A percentile compares a stretch with the other conserved stretches of the same genome.
These are phyloP conservation scores for Aspergillus ellipticus DNA, from an alignment of 495 filamentous ascomycete species.

Conservation along the genomic window DNA sequence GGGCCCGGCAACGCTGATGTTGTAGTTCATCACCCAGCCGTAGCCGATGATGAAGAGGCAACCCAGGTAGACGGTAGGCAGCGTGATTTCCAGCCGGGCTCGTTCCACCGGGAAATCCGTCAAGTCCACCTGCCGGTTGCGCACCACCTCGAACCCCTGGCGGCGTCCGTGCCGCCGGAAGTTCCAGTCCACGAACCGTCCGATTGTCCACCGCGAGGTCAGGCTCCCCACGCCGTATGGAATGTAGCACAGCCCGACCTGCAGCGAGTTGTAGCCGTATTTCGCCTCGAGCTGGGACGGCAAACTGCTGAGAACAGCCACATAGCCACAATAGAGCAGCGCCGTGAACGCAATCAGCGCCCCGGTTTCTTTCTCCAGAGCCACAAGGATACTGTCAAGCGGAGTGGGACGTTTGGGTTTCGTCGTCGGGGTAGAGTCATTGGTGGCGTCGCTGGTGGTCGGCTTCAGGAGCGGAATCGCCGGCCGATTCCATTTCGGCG, in stretches of 20 bases:
- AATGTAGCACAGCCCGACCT: constrained; percentile 49
- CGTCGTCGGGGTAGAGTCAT: background rate
- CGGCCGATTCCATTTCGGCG: constrained; percentile 9
- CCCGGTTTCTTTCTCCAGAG: constrained; percentile 51
- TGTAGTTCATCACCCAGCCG: constrained; percentile 22
- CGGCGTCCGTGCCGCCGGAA: constrained; percentile 39
- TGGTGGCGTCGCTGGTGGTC: too few relatives aligned
- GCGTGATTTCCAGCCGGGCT: constrained; percentile 54
- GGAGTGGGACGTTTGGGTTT: constrained; percentile 69
- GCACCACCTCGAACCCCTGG: constrained; percentile 44
- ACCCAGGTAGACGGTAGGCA: constrained; percentile 16
- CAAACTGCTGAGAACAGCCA: constrained; percentile 38
- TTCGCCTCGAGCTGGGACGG: constrained; percentile 37
- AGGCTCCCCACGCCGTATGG: constrained; percentile 55
- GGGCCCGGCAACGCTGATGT: constrained; percentile 7
- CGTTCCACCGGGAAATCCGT: constrained; percentile 60
- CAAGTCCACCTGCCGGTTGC: constrained; percentile 49
- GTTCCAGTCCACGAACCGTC: constrained; percentile 46
- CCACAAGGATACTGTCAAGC: constrained; percentile 58
- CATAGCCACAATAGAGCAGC: constrained; percentile 44
- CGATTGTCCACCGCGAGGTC: constrained; percentile 84
- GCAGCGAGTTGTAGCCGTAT: constrained; percentile 46
- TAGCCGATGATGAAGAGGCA: constrained; percentile 4
- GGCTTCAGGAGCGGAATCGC: background rate
- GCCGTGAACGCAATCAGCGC: constrained; percentile 42